Conservation (phyloP, 768 basidiomycete species). For the Melanogaster broomeanus region DNA sequence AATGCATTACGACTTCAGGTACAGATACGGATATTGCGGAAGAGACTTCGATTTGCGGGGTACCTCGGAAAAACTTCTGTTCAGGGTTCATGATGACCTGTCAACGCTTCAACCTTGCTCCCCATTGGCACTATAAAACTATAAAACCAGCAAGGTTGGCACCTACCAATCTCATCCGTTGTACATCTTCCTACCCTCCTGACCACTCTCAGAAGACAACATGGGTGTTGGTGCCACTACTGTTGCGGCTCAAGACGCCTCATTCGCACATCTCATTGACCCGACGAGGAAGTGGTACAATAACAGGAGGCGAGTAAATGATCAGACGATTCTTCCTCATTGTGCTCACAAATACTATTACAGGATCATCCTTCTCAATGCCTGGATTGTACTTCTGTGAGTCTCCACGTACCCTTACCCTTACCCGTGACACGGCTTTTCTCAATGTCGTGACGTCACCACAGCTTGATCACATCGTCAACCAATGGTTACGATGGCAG, state of each 20-base stretch:
- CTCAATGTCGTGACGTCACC: background rate
- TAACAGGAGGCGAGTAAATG: constrained; percentile 58
- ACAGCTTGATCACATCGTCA: constrained; percentile 71
- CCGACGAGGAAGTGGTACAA: constrained; percentile 75
- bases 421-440: background rate
- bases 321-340: background rate
- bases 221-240: constrained; percentile 60
- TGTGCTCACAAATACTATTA: background rate
- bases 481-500: constrained; percentile 77
- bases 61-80: constrained; percentile 24
- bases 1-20: too few relatives aligned
- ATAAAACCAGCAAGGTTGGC: constrained; percentile 5
- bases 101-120: background rate
- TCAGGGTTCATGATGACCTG: background rate
- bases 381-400: constrained; percentile 69
- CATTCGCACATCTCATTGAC: constrained; percentile 58
- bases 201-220: constrained; percentile 7
- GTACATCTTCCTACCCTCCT: constrained; percentile 12
- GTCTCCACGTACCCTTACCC: constrained; percentile 21
- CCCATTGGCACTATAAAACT: background rate
- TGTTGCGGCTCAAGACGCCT: constrained; percentile 28
- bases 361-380: constrained; percentile 64
- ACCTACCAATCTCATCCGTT: constrained; percentile 33
- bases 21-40: background rate
- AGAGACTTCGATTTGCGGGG: constrained; percentile 7